Base-by-base conservation (phyloP, 768 basidiomycete genomes). In the Saitozyma podzolica region DNA sequence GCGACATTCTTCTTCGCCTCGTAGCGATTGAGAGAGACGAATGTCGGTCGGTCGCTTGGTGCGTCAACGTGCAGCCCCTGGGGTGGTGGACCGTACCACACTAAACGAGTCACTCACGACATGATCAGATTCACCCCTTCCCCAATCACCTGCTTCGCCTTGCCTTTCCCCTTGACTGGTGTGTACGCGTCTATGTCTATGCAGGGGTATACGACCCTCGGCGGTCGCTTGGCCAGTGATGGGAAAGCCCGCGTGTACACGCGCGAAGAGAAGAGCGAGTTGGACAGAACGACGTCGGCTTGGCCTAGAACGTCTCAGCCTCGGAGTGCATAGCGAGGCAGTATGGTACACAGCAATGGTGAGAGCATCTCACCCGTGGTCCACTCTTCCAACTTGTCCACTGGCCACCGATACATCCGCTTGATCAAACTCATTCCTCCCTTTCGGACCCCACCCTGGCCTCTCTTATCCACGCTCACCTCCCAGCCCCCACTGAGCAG, bases 1-100 rank as follows among this genome's bases (percentile, higher is more conserved):
- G 85, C 85, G 0, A 84, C 84, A 68, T 98, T 95, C 81, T 99
- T 99, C 83, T 98, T 98, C 72, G 84, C 86, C 80, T 99, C 96
- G 74, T 95, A 98, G 2, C 95, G 89, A 76, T 99, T 98, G 42
- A 98, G 81, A 6, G 94, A 82, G 0, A 97, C 73, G 4, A 98
- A 79, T 0, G 91, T 92, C 0, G 89, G 90, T 4, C 84, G 83
- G 41, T 84, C 78, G 49, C 87, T 63, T 29, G 13, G 8, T 14
- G 10, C 2, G 37, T 56, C 13, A 40, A 16, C 52, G 41, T 48
- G 62, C 54, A 6, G 16, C 16, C 8, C 20, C 45, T n/a, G 8
- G 39, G 13, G 11, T 49, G 1, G 2, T 19, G 0, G 16, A 6
- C 10, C 9, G 16, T 20, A 16, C 42, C 3, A 13, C 29, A 29